Evolutionary conservation across 2,329 filamentous ascomycete species (phyloP), one percentile per base, ranked within the genome.

Genomic region (Zymoseptoria ardabiliae): DNA sequence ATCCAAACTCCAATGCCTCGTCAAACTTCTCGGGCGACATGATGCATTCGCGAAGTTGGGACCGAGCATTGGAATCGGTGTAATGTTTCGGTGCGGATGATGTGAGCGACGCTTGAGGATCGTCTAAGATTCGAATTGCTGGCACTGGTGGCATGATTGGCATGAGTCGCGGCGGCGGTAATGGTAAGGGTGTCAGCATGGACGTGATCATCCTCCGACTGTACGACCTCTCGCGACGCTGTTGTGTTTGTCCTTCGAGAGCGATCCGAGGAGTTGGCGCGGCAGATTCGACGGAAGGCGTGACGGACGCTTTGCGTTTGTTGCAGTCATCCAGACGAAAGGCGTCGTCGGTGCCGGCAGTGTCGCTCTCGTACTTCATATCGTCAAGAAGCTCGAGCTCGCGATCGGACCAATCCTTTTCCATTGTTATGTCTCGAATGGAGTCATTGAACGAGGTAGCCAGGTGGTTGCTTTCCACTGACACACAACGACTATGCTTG

Each of bases 21-120:
- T 97, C 93, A 67, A 97, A 97, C 71, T 96, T 96, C 66, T 96
- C 90, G 0, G 92, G 89, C 1, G 91, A 96, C 7, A 90, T 89
- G 20, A 96, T 82, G 69, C 92, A 96, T 6, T 90, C 85, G 11
- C 91, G 86, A 20, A 97, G 79, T 75, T 95, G 96, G 67, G 90
- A 81, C 35, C 93, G 85, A 48, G 92, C 90, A 71, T 96, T 90
- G 0, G 91, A 91, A 67, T 97, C 91, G 71, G 91, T 90, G 70
- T 96, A 97, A 75, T 96, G 89, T 45, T 89, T 63, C 11, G 66
- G 61, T 19, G 56, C 56, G 5, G 61, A 51, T 28, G 54, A 50
- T 20, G 51, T 50, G 7, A n/a, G 35, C 17, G 35, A n/a, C 1
- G 35, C 4, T 45, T 6, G 17, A n/a, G 6, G 17, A 13, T 45